Evolutionary conservation across 306 rosid species (phyloP).

Genomic region (Parietaria judaica): DNA sequence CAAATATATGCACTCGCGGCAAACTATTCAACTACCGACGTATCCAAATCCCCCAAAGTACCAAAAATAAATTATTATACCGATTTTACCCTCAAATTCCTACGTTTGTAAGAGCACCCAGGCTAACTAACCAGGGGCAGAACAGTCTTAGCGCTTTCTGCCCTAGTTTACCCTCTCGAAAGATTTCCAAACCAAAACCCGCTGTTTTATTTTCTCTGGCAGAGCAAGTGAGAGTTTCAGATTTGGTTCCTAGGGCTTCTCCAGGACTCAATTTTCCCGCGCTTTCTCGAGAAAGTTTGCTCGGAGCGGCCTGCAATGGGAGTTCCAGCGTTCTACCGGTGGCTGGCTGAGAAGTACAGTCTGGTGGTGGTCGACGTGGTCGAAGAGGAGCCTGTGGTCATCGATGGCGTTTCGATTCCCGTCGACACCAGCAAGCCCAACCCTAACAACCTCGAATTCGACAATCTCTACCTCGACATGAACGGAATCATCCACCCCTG

Average conservation of each 20-base stretch:
- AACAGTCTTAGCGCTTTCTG: conserved; percentile 12
- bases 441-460: conserved; percentile 79
- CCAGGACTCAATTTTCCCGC: conserved; percentile 2
- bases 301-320: conserved; percentile 52
- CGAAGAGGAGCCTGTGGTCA: conserved; percentile 82
- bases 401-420: conserved; percentile 66
- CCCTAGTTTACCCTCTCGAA: conserved; percentile 14
- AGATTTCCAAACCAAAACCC: not conserved
- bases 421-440: conserved; percentile 76
- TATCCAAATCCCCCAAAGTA: not conserved
- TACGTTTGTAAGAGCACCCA: too few species aligned
- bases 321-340: conserved; percentile 91
- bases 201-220: not conserved
- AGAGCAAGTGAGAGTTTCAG: not conserved
- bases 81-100: not conserved
- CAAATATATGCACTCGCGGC: too few species aligned
- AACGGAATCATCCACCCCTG: conserved; percentile 95
- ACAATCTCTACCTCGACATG: conserved; percentile 95
- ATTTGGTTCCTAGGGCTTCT: conserved; percentile 9
- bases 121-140: not conserved
- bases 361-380: conserved; percentile 69
- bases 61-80: conserved; percentile 9
- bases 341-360: conserved; percentile 97
- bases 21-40: too few species aligned
- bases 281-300: conserved; percentile 12